Evolutionary conservation across 306 rosid species (phyloP).

Genomic region (Trifolium dubium): DNA sequence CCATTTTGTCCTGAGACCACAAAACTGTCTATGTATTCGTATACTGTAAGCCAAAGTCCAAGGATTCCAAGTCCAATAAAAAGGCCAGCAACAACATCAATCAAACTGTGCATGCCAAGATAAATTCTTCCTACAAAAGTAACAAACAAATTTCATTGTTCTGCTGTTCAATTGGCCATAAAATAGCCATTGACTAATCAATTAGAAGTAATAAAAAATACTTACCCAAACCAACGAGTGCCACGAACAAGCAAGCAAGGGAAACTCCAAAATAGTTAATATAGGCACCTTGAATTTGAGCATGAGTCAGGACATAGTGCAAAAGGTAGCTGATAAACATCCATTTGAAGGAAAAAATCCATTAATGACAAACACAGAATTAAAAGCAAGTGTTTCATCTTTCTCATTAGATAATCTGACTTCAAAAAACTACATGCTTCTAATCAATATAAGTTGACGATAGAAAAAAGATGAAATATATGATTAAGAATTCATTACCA

Average conservation of each 20-base stretch:
- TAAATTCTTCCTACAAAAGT: conserved; percentile 82
- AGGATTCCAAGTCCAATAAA: conserved; percentile 72
- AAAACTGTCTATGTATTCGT: conserved; percentile 68
- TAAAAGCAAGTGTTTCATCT: conserved; percentile 39
- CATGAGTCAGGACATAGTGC: conserved; percentile 68
- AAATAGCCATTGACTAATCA: conserved; percentile 23
- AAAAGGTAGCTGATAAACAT: conserved; percentile 73
- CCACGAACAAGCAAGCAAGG: conserved; percentile 68
- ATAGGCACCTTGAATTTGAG: conserved; percentile 62
- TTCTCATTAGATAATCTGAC: conserved; percentile 32
- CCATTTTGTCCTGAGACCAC: conserved; percentile 85
- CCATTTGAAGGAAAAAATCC: conserved; percentile 40
- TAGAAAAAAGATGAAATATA: conserved; percentile 6
- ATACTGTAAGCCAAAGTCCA: conserved; percentile 75
- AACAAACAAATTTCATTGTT: conserved; percentile 39
- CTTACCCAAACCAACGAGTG: conserved; percentile 86
- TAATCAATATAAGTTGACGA: conserved; percentile 29
- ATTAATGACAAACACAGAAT: conserved; percentile 44
- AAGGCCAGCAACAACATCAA: conserved; percentile 80
- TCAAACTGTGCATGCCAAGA: conserved; percentile 95
- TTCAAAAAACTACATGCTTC: neutral
- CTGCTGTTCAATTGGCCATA: conserved; percentile 32
- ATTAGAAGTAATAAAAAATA: conserved; percentile 24
- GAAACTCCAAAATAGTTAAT: conserved; percentile 58
- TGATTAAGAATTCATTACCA: conserved; percentile 13